Conservation (phyloP, 2,329 filamentous ascomycete species). For the Fusarium aywerte region DNA sequence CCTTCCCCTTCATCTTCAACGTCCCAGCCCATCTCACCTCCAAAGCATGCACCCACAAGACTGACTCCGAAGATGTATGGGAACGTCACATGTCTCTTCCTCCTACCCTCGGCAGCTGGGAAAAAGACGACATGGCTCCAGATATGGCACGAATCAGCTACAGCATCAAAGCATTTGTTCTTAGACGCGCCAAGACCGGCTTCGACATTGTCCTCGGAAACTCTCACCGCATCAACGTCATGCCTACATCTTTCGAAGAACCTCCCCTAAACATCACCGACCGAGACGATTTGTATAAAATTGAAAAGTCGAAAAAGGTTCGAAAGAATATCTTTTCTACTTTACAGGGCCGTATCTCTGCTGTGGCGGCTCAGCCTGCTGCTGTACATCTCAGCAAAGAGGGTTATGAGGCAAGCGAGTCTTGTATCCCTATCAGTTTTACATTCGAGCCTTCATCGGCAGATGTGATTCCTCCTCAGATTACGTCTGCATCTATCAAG, state of each 20-base stretch:
- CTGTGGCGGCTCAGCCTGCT: constrained; percentile 34
- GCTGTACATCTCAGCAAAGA: constrained; percentile 33
- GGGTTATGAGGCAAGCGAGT: constrained; percentile 26
- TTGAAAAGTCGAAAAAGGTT: constrained; percentile 34
- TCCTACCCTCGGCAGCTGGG: constrained; percentile 36
- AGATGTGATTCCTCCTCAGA: constrained; percentile 26
- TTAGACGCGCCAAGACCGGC: constrained; percentile 5
- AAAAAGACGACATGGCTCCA: constrained; percentile 38
- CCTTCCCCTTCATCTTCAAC: constrained; percentile 40
- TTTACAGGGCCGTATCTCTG: constrained; percentile 28
- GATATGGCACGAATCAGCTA: constrained; percentile 33
- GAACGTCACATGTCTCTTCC: constrained; percentile 34
- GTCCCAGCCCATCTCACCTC: constrained; percentile 38
- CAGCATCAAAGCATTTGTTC: constrained; percentile 26
- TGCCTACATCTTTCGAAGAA: constrained; percentile 38
- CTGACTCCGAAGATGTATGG: constrained; percentile 20
- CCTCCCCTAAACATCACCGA: constrained; percentile 37
- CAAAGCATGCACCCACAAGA: constrained; percentile 31
- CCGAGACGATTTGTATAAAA: constrained; percentile 29
- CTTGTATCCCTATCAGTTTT: constrained; percentile 27
- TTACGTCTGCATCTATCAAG: constrained; percentile 20
- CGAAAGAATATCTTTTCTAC: constrained; percentile 40
- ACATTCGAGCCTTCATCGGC: constrained; percentile 30
- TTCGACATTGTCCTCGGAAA: constrained; percentile 13
- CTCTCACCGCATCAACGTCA: constrained; percentile 34